Conservation (phyloP, 495 filamentous ascomycete genomes). For the Hyaloscypha hepaticicola region DNA sequence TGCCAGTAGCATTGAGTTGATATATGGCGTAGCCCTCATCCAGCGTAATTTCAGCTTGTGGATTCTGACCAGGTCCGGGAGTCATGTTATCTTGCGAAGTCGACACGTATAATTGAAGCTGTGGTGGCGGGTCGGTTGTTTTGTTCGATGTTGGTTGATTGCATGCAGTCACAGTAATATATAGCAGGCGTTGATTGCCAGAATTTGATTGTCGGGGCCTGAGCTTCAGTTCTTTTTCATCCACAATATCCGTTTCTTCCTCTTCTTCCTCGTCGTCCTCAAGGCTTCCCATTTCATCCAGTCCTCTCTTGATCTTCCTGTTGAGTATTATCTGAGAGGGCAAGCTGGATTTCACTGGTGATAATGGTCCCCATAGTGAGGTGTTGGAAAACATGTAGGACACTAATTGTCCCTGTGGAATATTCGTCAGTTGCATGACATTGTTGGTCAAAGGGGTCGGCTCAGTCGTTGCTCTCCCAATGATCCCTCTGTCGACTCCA, state of each 20-base stretch:
- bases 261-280: constrained; percentile 4
- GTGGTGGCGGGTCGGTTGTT: constrained; percentile 52
- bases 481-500: constrained; percentile 56
- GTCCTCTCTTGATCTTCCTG: constrained; percentile 7
- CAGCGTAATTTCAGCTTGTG: constrained; percentile 45
- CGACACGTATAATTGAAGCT: constrained; percentile 78
- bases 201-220: constrained; percentile 16
- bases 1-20: constrained; percentile 50
- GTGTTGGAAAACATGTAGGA: constrained; percentile 54
- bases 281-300: constrained; percentile 1
- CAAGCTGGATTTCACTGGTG: constrained; percentile 36
- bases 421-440: constrained; percentile 49
- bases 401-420: constrained; percentile 56
- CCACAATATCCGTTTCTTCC: neutral
- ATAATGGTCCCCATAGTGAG: constrained; percentile 39
- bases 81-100: constrained; percentile 58
- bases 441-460: constrained; percentile 60
- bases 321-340: constrained; percentile 36
- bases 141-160: constrained; percentile 56
- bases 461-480: constrained; percentile 56
- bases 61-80: constrained; percentile 58
- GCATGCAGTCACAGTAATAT: constrained; percentile 81
- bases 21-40: constrained; percentile 62
- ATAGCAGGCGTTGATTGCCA: constrained; percentile 51
- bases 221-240: constrained; percentile 10